Evolutionary conservation across 2,329 filamentous ascomycete genomes (phyloP).

Genomic region (Sporothrix sp.): DNA sequence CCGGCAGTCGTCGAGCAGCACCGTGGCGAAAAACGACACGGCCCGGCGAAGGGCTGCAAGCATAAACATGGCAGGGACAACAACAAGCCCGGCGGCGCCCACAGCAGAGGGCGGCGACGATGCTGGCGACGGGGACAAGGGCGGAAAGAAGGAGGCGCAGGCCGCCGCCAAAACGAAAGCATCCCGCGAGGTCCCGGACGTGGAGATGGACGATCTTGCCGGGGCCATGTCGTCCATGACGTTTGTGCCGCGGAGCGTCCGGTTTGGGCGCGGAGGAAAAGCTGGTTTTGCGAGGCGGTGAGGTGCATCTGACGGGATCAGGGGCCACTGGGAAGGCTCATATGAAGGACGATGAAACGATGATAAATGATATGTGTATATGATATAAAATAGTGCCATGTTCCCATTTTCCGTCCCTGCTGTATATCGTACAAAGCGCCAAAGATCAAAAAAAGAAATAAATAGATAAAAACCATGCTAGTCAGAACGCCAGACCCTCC

Average conservation of each 20-base stretch:
- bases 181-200: slow-evolving; percentile 12
- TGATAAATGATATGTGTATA: too few species aligned
- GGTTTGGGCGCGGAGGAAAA: slow-evolving; percentile 50
- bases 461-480: background rate
- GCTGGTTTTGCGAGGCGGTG: slow-evolving; percentile 43
- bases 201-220: slow-evolving; percentile 48
- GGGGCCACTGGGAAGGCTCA: background rate
- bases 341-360: background rate
- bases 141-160: background rate
- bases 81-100: background rate
- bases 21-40: slow-evolving; percentile 22
- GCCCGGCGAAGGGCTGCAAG: slow-evolving; percentile 4
- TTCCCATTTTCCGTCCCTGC: background rate
- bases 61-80: background rate
- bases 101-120: background rate
- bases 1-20: slow-evolving; percentile 38
- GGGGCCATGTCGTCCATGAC: slow-evolving; percentile 61
- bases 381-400: background rate
- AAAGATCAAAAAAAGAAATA: background rate
- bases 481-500: background rate
- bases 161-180: background rate
- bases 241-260: slow-evolving; percentile 59
- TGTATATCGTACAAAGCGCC: background rate
- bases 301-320: slow-evolving; percentile 2
- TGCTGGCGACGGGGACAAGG: background rate